Percentiles rank a stretch among this genome's conserved stretches.
phyloP scores from a whole-genome alignment of 139 green algal genomes.

The Chlorella sp. region DNA sequence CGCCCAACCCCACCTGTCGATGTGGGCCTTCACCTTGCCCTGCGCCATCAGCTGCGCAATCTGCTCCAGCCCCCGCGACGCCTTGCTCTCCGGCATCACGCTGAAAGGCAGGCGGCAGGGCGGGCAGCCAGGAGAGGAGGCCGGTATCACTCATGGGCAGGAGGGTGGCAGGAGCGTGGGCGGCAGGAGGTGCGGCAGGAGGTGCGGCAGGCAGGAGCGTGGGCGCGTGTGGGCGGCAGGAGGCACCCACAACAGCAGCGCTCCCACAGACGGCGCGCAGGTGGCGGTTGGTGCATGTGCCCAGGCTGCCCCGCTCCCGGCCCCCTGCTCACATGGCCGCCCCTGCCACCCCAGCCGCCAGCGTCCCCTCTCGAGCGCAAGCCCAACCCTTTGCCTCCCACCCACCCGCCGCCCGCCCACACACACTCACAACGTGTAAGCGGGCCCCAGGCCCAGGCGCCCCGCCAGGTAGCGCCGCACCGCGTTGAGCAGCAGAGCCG shows the following conservation, averaged over 20 bases:
- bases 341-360: neutral
- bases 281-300: too few relatives aligned
- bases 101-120: neutral
- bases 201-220: neutral
- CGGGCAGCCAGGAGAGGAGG: neutral
- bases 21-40: slow-evolving; percentile 14
- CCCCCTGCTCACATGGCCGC: too few relatives aligned
- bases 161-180: too few relatives aligned
- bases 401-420: neutral
- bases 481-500: neutral
- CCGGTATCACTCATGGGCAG: too few relatives aligned
- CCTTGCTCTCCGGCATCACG: slow-evolving; percentile 5
- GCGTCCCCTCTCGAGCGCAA: neutral
- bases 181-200: too few relatives aligned
- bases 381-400: neutral
- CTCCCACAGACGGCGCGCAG: neutral
- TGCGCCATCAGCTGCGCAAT: neutral
- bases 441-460: slow-evolving; percentile 12
- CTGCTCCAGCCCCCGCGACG: slow-evolving; percentile 6
- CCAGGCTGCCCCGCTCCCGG: too few relatives aligned
- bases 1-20: slow-evolving; percentile 16
- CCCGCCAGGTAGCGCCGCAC: neutral
- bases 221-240: neutral
- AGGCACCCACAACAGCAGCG: neutral
- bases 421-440: slow-evolving; percentile 16